These are phyloP conservation scores for Penicillium sp. DNA, from an alignment of 2,329 filamentous ascomycete species.

Conservation along the genomic window DNA sequence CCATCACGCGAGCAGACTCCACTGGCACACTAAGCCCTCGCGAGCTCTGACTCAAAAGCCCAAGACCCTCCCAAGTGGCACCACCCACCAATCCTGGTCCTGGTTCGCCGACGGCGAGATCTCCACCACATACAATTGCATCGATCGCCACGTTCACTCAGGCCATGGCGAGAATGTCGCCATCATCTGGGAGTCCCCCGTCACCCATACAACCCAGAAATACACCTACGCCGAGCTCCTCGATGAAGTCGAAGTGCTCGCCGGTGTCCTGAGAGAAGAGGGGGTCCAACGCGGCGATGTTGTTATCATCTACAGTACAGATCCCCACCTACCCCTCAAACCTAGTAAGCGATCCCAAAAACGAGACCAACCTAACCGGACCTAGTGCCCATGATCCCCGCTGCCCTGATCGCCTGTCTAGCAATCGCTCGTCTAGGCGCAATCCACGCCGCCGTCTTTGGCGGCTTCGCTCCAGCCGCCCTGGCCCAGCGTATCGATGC, in stretches of 20 bases:
- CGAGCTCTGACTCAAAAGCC: conserved; percentile 60
- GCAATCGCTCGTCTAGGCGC: conserved; percentile 80
- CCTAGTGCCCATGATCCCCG: conserved; percentile 90
- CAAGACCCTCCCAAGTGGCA: conserved; percentile 63
- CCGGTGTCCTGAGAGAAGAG: conserved; percentile 78
- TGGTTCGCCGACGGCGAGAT: conserved; percentile 92
- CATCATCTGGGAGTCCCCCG: conserved; percentile 85
- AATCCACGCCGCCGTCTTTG: conserved; percentile 89
- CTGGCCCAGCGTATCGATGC: conserved; percentile 88
- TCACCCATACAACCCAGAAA: conserved; percentile 70
- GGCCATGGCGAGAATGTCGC: conserved; percentile 74
- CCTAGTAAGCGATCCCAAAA: not conserved
- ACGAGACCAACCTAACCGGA: not conserved
- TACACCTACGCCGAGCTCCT: conserved; percentile 76
- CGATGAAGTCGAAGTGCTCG: conserved; percentile 76
- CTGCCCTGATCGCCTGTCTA: conserved; percentile 81
- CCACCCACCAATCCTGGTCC: conserved; percentile 74
- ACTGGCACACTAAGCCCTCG: conserved; percentile 78
- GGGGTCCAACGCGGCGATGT: conserved; percentile 83
- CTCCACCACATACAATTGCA: conserved; percentile 87
- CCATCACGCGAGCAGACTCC: conserved; percentile 69
- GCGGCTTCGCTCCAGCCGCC: conserved; percentile 79
- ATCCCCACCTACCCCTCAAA: not conserved
- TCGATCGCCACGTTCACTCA: conserved; percentile 81
- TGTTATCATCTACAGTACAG: conserved; percentile 79